Conservation (phyloP, 2,329 filamentous ascomycete genomes). For the Trichoderma koningii region DNA sequence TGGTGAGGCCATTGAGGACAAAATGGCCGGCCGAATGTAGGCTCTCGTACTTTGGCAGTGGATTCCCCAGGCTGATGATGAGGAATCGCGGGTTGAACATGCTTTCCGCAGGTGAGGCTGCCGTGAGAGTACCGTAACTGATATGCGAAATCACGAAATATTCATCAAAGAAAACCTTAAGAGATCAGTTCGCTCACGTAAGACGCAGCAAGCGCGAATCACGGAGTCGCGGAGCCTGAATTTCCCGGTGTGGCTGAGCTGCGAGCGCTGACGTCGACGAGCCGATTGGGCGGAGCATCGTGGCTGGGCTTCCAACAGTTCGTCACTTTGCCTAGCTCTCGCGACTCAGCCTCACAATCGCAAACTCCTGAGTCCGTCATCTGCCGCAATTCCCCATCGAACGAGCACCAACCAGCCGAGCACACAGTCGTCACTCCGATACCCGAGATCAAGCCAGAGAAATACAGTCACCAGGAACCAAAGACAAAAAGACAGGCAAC, state of each 20-base stretch:
- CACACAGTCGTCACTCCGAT: not conserved
- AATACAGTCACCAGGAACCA: slow-evolving; percentile 18
- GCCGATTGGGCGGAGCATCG: slow-evolving; percentile 37
- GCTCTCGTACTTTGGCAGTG: slow-evolving; percentile 70
- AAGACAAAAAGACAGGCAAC: slow-evolving; percentile 35
- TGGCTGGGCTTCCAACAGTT: slow-evolving; percentile 38
- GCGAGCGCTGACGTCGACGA: slow-evolving; percentile 33
- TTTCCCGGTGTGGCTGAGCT: slow-evolving; percentile 28
- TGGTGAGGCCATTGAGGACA: slow-evolving; percentile 64
- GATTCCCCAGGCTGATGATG: slow-evolving; percentile 86
- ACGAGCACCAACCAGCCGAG: slow-evolving; percentile 21
- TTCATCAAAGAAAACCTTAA: not conserved
- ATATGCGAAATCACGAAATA: not conserved
- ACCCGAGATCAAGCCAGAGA: not conserved
- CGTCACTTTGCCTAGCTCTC: slow-evolving; percentile 24
- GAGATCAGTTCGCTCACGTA: slow-evolving; percentile 38
- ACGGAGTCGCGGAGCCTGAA: slow-evolving; percentile 11
- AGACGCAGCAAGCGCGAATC: not conserved
- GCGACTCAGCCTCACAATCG: slow-evolving; percentile 28
- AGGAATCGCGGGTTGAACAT: slow-evolving; percentile 61
- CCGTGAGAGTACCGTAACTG: too few species aligned
- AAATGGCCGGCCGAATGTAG: slow-evolving; percentile 87
- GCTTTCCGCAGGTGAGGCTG: slow-evolving; percentile 28
- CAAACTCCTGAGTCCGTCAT: slow-evolving; percentile 32
- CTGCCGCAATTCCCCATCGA: slow-evolving; percentile 30